Evolutionary conservation across 768 basidiomycete genomes (phyloP), one percentile per base, ranked within the genome.

Genomic region (Naganishia onofrii): DNA sequence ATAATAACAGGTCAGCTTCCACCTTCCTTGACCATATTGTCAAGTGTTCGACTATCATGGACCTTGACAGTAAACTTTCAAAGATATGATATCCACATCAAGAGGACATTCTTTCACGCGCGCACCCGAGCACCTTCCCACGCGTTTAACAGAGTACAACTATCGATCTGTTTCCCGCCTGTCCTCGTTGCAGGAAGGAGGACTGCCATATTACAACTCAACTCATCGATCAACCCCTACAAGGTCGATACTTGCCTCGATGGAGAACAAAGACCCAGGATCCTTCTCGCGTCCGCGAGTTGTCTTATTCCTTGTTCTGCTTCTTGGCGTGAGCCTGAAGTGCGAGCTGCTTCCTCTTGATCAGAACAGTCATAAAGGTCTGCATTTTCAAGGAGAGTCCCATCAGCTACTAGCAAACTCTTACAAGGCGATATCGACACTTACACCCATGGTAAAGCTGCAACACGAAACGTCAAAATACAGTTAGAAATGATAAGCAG

Each of bases 361-460:
- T 85, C 28, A 36, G 46, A 23, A 66, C 67, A 54, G 70, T 71
- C 70, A 71, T 71, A 29, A 57, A 71, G 28, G 70, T 67, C 70
- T 71, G 36, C n/a, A 7, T 38, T 29, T 12, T n/a, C 13, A 51
- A 1, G 9, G 12, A 36, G 57, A 58, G 32, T 17, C 17, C 31
- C 19, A 17, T 55, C 7, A 29, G 54, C 19, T 34, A 55, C 31
- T 36, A 23, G 19, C 38, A 46, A 28, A 46, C 10, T 19, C 23
- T 10, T 23, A 26, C 1, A 8, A 23, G 7, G 23, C 38, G 23
- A 28, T 26, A 23, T 6, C 7, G 26, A 64, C 36, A 83, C 89
- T 75, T 76, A 91, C 91, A 26, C 91, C 91, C 15, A 91, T 83
- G 26, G 86, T 78, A 78, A 93, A 92, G 78, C 70, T 63, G 15